phyloP scores from a whole-genome alignment of 108 stramenopile species.

The Skeletonema tropicum region DNA sequence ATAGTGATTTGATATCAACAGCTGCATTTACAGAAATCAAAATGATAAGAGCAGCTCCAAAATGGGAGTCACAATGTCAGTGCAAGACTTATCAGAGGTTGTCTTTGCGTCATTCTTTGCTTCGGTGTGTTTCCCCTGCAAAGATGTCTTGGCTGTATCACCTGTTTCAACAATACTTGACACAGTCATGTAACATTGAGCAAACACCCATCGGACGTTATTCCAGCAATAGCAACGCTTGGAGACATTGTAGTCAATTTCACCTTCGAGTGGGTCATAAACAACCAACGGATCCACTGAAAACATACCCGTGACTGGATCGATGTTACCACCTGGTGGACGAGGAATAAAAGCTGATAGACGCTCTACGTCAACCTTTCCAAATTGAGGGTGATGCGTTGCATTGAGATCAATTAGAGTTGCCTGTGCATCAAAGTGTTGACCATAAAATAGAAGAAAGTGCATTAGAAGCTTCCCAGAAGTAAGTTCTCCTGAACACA shows the following conservation, averaged over 20 bases:
- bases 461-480: conserved; percentile 87
- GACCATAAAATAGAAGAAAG: conserved; percentile 85
- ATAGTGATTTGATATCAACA: background rate
- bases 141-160: conserved; percentile 23
- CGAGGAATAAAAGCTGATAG: conserved; percentile 68
- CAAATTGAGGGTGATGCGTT: conserved; percentile 52
- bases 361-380: conserved; percentile 48
- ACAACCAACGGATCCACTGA: conserved; percentile 88
- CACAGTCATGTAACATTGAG: conserved; percentile 84
- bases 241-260: conserved; percentile 78
- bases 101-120: conserved; percentile 2
- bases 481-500: conserved; percentile 85
- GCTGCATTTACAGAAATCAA: conserved; percentile 12
- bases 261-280: conserved; percentile 86
- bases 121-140: conserved; percentile 9
- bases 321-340: conserved; percentile 65
- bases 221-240: conserved; percentile 86
- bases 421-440: conserved; percentile 80
- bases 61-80: conserved; percentile 23
- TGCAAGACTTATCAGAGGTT: background rate
- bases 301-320: conserved; percentile 83
- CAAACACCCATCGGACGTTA: conserved; percentile 83
- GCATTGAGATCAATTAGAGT: conserved; percentile 81
- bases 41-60: conserved; percentile 47
- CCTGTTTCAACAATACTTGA: conserved; percentile 76